Conservation (phyloP, 495 filamentous ascomycete genomes). For the Choiromyces venosus region DNA sequence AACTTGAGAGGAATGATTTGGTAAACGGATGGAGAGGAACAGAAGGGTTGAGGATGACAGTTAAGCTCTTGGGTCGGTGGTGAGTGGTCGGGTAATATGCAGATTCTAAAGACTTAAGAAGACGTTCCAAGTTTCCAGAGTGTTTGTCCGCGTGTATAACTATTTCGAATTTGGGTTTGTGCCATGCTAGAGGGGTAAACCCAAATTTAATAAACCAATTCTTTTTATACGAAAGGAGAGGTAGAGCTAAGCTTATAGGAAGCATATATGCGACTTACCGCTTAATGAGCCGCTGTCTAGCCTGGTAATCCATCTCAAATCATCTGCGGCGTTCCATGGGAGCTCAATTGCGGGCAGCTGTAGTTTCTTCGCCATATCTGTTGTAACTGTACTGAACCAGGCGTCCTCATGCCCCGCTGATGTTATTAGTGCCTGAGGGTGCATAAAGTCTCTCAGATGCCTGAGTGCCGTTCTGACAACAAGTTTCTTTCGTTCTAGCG, state of each 20-base stretch:
- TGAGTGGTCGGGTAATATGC: conserved; percentile 56
- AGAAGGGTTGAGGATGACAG: conserved; percentile 60
- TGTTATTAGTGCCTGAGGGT: conserved; percentile 51
- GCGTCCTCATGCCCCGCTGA: conserved; percentile 48
- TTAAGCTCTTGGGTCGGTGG: conserved; percentile 46
- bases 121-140: conserved; percentile 56
- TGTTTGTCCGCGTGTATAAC: conserved; percentile 56
- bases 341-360: conserved; percentile 53
- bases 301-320: conserved; percentile 60
- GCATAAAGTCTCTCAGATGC: conserved; percentile 49
- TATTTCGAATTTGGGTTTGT: conserved; percentile 56
- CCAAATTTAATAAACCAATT: conserved; percentile 14
- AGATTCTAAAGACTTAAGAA: conserved; percentile 55
- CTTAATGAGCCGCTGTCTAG: conserved; percentile 57
- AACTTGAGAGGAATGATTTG: conserved; percentile 49
- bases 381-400: conserved; percentile 46
- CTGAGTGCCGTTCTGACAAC: conserved; percentile 46
- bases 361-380: conserved; percentile 45
- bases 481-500: conserved; percentile 48
- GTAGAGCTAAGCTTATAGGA: conserved; percentile 15
- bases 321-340: conserved; percentile 49
- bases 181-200: conserved; percentile 48
- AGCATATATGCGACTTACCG: conserved; percentile 43
- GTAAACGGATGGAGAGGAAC: conserved; percentile 50
- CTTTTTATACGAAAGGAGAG: conserved; percentile 5